These are phyloP conservation scores for Chenopodium berlandieri DNA, from an alignment of 148 eudicot genomes.

Conservation along the genomic window DNA sequence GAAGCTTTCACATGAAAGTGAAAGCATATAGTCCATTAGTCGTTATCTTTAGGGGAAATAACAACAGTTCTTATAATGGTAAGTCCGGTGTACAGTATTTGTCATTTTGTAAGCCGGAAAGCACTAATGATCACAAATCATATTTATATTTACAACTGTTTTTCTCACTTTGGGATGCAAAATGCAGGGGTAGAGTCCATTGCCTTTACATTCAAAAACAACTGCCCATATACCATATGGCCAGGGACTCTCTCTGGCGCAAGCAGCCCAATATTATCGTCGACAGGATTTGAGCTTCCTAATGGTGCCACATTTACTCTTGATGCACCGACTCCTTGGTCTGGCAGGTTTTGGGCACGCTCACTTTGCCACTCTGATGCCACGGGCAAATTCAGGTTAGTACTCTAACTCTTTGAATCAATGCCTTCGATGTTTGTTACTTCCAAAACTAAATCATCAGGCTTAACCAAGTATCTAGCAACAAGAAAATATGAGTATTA, in stretches of 20 bases:
- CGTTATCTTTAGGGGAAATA: background rate
- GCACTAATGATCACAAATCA: too few relatives aligned
- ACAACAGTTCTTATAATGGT: too few relatives aligned
- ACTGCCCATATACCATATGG: slow-evolving; percentile 45
- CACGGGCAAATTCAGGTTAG: slow-evolving; percentile 32
- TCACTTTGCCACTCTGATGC: slow-evolving; percentile 27
- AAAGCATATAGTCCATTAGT: background rate
- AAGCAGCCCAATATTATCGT: slow-evolving; percentile 22
- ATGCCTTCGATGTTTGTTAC: background rate
- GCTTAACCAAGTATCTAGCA: background rate
- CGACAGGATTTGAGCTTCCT: slow-evolving; percentile 44
- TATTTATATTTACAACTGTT: too few relatives aligned
- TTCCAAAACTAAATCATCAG: background rate
- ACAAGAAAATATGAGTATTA: too few relatives aligned
- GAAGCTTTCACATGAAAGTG: background rate
- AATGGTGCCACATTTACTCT: slow-evolving; percentile 27
- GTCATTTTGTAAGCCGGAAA: too few relatives aligned
- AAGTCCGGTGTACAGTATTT: too few relatives aligned
- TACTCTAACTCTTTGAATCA: background rate
- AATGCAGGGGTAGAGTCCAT: slow-evolving; percentile 12
- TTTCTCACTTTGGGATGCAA: background rate
- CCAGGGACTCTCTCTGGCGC: slow-evolving; percentile 50
- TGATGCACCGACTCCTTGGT: slow-evolving; percentile 41
- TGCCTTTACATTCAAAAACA: slow-evolving; percentile 38
- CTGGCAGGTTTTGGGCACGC: slow-evolving; percentile 63